Base-by-base conservation (phyloP, 1,284 basidiomycete genomes). In the Butyriboletus appendiculatus region DNA sequence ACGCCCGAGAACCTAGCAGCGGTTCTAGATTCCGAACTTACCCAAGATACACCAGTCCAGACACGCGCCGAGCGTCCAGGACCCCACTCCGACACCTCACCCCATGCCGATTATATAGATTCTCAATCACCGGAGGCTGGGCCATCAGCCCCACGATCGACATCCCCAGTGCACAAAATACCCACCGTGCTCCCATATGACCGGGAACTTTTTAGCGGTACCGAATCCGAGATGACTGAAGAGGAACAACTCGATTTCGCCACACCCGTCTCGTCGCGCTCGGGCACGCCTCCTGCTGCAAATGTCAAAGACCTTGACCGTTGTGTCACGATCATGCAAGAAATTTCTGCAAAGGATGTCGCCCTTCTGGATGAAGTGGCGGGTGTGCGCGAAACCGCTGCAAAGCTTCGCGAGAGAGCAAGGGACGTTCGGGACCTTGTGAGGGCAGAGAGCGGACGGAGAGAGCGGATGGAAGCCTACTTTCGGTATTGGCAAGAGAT, bases 401-500 rank as follows among this genome's bases (percentile, higher is more conserved):
- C 46, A 18, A 55, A 53, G 33, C 57, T 69, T 16, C 53, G 57
- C 15, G 59, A 59, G 39, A 63, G 48, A 45, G 65, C 58, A 10
- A 56, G 62, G 45, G 57, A 65, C 18, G 35, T 64, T 40, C 65
- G 66, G 15, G 59, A 66, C 16, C 55, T 64, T 4, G 57, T 62
- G 2, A 59, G 57, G 32, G 63, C 57, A 4, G 65, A 70, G 46
- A 50, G 20, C 11, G 61, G 57, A 10, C 53, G 69, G 20, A 55
- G 66, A 47, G 62, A 68, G 41, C 55, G 69, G n/a, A 68, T 72
- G 57, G 63, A 68, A 20, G 14, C 48, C 5, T 71, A 61, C 30
- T 72, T 68, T 37, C 59, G 56, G 15, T 62, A 70, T 28, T 71
- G 68, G 68, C 55, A 53, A 28, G 58, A 72, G 28, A 64, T 55